Evolutionary conservation across 148 eudicot species (phyloP).

Genomic region (Fagopyrum esculentum): DNA sequence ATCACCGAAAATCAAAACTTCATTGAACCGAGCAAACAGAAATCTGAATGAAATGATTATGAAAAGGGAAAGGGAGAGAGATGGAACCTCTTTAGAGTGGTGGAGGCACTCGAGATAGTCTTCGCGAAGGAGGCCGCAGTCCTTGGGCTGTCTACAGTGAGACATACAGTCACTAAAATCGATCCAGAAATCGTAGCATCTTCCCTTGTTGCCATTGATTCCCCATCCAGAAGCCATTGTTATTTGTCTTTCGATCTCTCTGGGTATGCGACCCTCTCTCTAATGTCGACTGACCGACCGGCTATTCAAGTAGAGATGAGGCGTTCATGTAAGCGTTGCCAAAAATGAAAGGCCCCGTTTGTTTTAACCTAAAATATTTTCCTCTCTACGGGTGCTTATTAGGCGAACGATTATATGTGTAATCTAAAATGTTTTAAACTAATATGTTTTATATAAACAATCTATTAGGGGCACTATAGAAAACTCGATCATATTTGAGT

Average conservation of each 20-base stretch:
- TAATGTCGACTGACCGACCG: constrained; percentile 11
- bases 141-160: constrained; percentile 71
- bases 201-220: constrained; percentile 80
- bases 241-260: constrained; percentile 15
- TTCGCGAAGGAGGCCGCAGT: constrained; percentile 80
- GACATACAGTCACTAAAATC: constrained; percentile 98
- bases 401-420: too few relatives aligned
- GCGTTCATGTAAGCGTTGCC: neutral
- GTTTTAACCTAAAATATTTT: neutral
- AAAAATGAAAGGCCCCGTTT: constrained; percentile 1
- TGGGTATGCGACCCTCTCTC: neutral
- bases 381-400: too few relatives aligned
- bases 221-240: constrained; percentile 97
- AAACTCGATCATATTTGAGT: too few relatives aligned
- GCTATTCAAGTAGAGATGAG: neutral
- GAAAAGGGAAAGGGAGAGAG: neutral
- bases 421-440: too few relatives aligned
- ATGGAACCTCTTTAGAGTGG: constrained; percentile 83
- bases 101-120: constrained; percentile 98
- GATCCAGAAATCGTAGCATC: constrained; percentile 96
- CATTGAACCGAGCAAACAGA: neutral
- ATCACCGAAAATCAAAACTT: neutral
- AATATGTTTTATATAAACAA: too few relatives aligned
- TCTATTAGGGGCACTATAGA: too few relatives aligned
- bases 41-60: neutral